A percentile compares a stretch with the other conserved stretches of the same genome.
Evolutionary conservation across 2,329 filamentous ascomycete species (phyloP).

Genomic region (Rutstroemia sp.): DNA sequence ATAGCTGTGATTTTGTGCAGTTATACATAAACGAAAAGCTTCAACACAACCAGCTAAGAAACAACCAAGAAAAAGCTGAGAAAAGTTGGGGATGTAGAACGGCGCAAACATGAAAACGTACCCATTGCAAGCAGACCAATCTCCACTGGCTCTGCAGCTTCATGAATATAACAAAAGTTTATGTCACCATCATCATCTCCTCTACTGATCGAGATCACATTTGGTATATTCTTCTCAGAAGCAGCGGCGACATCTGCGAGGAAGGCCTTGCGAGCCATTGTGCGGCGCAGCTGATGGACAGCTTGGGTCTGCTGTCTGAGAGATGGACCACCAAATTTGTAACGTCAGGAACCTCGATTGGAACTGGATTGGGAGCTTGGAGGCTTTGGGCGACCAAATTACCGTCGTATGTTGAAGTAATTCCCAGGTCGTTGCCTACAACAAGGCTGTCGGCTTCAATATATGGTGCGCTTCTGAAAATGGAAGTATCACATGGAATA

Average conservation of each 20-base stretch:
- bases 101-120: conserved; percentile 1
- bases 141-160: conserved; percentile 18
- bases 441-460: no score
- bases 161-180: conserved; percentile 47
- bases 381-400: no score
- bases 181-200: conserved; percentile 70
- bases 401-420: no score
- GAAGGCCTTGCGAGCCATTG: conserved; percentile 62
- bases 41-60: background rate
- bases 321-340: background rate
- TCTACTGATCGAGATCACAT: conserved; percentile 46
- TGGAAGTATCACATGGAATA: no score
- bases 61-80: no score
- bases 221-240: conserved; percentile 32
- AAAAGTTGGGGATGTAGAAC: background rate
- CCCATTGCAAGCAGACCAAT: conserved; percentile 23
- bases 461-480: no score
- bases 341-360: background rate
- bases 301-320: background rate
- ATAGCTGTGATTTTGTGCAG: background rate
- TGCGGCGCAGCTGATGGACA: background rate
- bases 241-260: conserved; percentile 45
- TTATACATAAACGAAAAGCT: background rate
- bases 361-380: background rate
- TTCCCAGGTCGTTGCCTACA: no score